phyloP scores from a whole-genome alignment of 2,329 filamentous ascomycete genomes.

The Elsinoe australis region DNA sequence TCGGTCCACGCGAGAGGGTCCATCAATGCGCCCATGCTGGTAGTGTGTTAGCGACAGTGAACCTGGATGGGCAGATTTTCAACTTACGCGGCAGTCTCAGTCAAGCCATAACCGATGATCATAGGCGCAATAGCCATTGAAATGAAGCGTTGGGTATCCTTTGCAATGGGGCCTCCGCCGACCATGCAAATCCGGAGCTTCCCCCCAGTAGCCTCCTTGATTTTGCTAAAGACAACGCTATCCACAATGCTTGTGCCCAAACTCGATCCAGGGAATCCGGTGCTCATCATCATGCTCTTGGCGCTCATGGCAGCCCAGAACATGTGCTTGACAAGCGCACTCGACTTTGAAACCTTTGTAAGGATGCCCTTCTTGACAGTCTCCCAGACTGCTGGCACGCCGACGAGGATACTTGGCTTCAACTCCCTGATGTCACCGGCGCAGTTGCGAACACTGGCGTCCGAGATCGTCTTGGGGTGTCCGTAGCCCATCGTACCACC shows the following conservation, averaged over 20 bases:
- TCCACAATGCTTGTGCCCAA: slow-evolving; percentile 63
- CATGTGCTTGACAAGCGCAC: slow-evolving; percentile 62
- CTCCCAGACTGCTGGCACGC: slow-evolving; percentile 96
- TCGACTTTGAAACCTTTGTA: slow-evolving; percentile 64
- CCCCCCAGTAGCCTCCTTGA: slow-evolving; percentile 84
- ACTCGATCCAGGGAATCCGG: slow-evolving; percentile 42
- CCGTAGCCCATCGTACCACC: slow-evolving; percentile 92
- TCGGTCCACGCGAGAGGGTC: slow-evolving; percentile 80
- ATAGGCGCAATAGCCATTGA: slow-evolving; percentile 90
- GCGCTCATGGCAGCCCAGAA: slow-evolving; percentile 64
- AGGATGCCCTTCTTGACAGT: slow-evolving; percentile 92
- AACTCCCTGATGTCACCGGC: slow-evolving; percentile 91
- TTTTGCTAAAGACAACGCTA: slow-evolving; percentile 78
- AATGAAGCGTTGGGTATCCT: slow-evolving; percentile 82
- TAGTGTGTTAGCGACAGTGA: too few relatives aligned
- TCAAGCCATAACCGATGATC: slow-evolving; percentile 89
- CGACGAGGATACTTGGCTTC: slow-evolving; percentile 79
- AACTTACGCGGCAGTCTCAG: slow-evolving; percentile 64
- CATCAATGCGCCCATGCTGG: slow-evolving; percentile 64
- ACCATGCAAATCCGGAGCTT: slow-evolving; percentile 85
- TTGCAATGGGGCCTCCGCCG: slow-evolving; percentile 82
- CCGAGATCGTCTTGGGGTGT: slow-evolving; percentile 79
- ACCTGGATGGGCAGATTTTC: too few relatives aligned
- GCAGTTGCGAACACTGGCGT: slow-evolving; percentile 79
- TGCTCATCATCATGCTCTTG: slow-evolving; percentile 53